Conservation (phyloP, 257 asterid species). For the Salvia splendens region DNA sequence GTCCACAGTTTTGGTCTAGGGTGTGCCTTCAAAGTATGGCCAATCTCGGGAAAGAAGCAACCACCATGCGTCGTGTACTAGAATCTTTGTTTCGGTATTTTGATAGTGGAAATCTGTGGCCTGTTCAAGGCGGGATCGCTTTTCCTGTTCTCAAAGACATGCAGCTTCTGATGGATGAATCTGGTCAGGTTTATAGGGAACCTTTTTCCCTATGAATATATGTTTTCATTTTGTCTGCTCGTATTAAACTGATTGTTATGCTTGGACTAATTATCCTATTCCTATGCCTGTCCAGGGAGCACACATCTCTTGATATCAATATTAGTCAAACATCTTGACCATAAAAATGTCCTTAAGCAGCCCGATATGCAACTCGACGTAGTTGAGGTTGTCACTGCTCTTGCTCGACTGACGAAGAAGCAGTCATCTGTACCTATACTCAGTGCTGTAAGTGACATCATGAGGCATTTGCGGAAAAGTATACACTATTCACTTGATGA, state of each 20-base stretch:
- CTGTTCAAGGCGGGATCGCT: slow-evolving; percentile 66
- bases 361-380: slow-evolving; percentile 92
- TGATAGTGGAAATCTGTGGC: slow-evolving; percentile 79
- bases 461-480: slow-evolving; percentile 93
- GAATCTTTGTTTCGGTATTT: slow-evolving; percentile 90
- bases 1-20: slow-evolving; percentile 89
- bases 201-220: slow-evolving; percentile 11
- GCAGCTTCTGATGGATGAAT: slow-evolving; percentile 85
- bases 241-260: background rate
- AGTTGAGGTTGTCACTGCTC: slow-evolving; percentile 69
- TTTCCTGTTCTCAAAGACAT: slow-evolving; percentile 87
- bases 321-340: slow-evolving; percentile 93
- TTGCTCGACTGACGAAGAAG: slow-evolving; percentile 66
- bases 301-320: slow-evolving; percentile 77
- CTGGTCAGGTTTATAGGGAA: slow-evolving; percentile 51
- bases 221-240: background rate
- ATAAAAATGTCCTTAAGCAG: slow-evolving; percentile 78
- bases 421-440: slow-evolving; percentile 78
- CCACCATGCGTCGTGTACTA: slow-evolving; percentile 95
- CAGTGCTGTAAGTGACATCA: slow-evolving; percentile 83
- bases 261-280: background rate
- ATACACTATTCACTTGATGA: slow-evolving; percentile 84
- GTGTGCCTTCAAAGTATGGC: slow-evolving; percentile 93
- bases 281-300: slow-evolving; percentile 57
- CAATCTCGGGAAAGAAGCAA: slow-evolving; percentile 92